Evolutionary conservation across 345 rosid species (phyloP).

Genomic region (Pugionium cornutum): DNA sequence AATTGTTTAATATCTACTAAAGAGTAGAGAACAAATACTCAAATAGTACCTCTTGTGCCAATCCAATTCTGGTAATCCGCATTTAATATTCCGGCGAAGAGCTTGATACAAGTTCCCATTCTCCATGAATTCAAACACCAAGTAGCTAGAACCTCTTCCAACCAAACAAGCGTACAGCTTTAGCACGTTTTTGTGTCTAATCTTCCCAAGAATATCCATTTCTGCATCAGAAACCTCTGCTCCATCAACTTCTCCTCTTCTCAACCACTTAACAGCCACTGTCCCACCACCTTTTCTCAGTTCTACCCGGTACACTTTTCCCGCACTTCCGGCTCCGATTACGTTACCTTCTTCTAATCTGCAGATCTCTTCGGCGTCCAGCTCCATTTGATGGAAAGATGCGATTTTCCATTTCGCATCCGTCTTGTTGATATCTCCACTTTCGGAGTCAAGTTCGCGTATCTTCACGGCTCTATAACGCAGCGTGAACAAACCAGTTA

Average conservation of each 20-base stretch:
- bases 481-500: constrained; percentile 49
- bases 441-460: constrained; percentile 35
- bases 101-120: constrained; percentile 76
- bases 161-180: constrained; percentile 74
- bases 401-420: constrained; percentile 58
- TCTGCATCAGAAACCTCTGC: constrained; percentile 64
- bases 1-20: not conserved
- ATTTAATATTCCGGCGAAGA: constrained; percentile 55
- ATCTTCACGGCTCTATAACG: constrained; percentile 58
- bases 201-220: constrained; percentile 76
- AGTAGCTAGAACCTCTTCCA: constrained; percentile 59
- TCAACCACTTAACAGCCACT: constrained; percentile 78
- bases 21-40: not conserved
- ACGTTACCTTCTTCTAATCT: constrained; percentile 60
- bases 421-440: constrained; percentile 39
- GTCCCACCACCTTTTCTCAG: constrained; percentile 60
- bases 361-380: constrained; percentile 74
- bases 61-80: constrained; percentile 53
- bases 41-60: constrained; percentile 64
- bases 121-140: constrained; percentile 83
- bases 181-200: constrained; percentile 76
- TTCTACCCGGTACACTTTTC: constrained; percentile 78
- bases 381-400: constrained; percentile 65
- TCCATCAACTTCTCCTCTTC: constrained; percentile 48
- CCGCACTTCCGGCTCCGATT: constrained; percentile 83